Base-by-base conservation (phyloP, 2,329 filamentous ascomycete species). In the Albifimbria verrucaria region DNA sequence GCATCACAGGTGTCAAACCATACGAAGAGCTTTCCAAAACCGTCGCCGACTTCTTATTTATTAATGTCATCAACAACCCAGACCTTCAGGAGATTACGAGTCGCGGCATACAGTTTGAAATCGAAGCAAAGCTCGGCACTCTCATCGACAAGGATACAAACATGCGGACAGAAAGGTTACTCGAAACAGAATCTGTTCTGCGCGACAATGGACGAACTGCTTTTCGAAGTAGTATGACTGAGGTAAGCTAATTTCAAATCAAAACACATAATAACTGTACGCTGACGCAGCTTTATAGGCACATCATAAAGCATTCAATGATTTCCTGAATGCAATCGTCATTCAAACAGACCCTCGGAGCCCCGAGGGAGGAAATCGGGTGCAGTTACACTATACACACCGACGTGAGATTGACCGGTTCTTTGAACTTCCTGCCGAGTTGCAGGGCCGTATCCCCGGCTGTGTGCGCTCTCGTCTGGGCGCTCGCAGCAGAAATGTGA, bases 61-160 rank as follows among this genome's bases (percentile, higher is more conserved):
- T 82, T 47, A 78, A 88, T 52, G 86, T 94, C 18, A 79, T 94
- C 7, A 75, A 79, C 49, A 84, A 85, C 55, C 77, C 81, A n/a
- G 83, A 89, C 58, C 77, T 86, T 36, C 79, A 79, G 26, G 84
- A 88, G 59, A 81, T 88, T 20, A 71, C 76, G 17, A 80, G 81
- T 49, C 79, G 82, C 17, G 85, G 84, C 7, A 87, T 92, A 15
- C 82, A 90, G 55, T 86, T 97, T 50, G 94, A 99, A 71, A 89
- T 99, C 51, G 94, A 99, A 73, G 94, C 92, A 10, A 97, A 97
- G 70, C 77, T 97, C 47, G 94, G 94, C 18, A 87, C 85, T 23
- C 78, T 97, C 15, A 82, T 93, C 53, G 86, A 90, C 67, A 85
- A 84, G 65, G 82, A 87, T 55, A 89, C 84, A 7, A 83, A 87